Base-by-base conservation (phyloP, 108 stramenopile species). In the Skeletonema tropicum region DNA sequence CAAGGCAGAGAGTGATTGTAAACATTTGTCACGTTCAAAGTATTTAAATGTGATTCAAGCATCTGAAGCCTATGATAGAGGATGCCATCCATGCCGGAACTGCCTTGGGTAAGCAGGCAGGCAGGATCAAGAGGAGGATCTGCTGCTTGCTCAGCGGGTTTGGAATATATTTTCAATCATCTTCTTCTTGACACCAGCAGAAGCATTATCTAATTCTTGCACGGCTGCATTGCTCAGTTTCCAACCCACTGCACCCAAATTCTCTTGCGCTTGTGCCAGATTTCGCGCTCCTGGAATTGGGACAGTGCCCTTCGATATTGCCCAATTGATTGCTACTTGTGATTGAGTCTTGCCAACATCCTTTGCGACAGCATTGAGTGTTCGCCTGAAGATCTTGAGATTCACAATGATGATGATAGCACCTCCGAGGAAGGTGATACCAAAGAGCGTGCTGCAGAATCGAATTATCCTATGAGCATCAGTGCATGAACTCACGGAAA, bases 251-350 rank as follows among this genome's bases (percentile, higher is more conserved):
- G 84, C 80, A 14, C 82, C 87, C 30, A 92, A 46, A 67, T 92
- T 94, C 70, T 92, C 92, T 62, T 80, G 55, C 15, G 92, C 95
- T 78, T 88, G 86, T 48, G 52, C 29, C 41, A 89, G 55, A 21
- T 82, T 94, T 19, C 93, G 79, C 15, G 76, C 85, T 9, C 95
- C 95, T 23, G 92, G 89, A 42, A 96, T 92, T 5, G 95, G 95
- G 9, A 96, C 90, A 1, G 90, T 91, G 8, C 90, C 92, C 70
- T 94, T 94, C 74, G 88, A 86, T 32, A 93, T 84, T n/a, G 88
- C 88, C 95, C 95, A 96, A 71, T 96, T 96, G 60, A 96, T 92
- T 25, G 93, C 95, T 9, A 96, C 90, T 84, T 96, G 95, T 13
- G 92, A 80, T 71, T 83, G 87, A 9, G 89, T 86, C 60, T 93